Conservation (phyloP, 768 basidiomycete species). For the Suillus fuscotomentosus region DNA sequence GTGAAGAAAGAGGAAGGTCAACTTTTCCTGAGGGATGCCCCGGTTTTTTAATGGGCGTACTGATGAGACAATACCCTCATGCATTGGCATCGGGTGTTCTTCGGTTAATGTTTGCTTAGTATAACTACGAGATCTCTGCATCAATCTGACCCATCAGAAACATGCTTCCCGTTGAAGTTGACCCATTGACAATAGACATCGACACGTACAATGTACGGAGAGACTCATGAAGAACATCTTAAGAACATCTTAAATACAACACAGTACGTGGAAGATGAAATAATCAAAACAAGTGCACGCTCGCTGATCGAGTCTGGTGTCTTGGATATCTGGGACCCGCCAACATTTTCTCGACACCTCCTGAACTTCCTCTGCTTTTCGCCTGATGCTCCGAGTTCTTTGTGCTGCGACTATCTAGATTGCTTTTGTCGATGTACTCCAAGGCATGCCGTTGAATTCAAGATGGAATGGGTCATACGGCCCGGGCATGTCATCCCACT, state of each 20-base stretch:
- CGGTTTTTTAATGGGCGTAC: constrained; percentile 61
- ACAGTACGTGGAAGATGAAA: background rate
- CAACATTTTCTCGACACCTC: background rate
- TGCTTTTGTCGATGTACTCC: background rate
- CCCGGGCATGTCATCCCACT: constrained; percentile 1
- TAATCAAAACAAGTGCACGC: background rate
- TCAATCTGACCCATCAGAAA: background rate
- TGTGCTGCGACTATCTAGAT: background rate
- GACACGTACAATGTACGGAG: background rate
- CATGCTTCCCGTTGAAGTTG: background rate
- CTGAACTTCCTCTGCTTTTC: background rate
- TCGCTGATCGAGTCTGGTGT: background rate
- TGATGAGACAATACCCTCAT: background rate
- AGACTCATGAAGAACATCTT: background rate
- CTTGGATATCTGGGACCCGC: background rate
- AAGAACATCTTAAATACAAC: background rate
- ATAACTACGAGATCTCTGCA: background rate
- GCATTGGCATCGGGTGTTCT: background rate
- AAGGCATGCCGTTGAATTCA: constrained; percentile 10
- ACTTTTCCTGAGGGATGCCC: constrained; percentile 86
- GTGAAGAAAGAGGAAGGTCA: constrained; percentile 82
- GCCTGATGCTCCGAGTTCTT: background rate
- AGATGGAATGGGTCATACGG: constrained; percentile 21
- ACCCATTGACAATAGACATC: background rate
- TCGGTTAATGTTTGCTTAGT: background rate